A percentile compares a stretch with the other conserved stretches of the same genome.
Conservation (phyloP, 805 yeast species). For the Pichia pseudocactophila region DNA sequence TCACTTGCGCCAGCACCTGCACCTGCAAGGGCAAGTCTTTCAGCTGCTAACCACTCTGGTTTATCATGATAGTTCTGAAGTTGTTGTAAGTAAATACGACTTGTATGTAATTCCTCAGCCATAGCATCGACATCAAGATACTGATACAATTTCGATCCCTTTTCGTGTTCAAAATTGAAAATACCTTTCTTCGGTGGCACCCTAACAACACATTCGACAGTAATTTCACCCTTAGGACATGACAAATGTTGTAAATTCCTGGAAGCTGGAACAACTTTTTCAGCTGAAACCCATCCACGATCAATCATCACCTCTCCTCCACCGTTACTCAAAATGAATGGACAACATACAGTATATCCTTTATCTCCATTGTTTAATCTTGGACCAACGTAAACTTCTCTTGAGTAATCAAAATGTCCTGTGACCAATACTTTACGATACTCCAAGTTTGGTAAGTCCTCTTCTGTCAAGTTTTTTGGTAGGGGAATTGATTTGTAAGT, state of each 20-base stretch:
- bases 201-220: constrained; percentile 66
- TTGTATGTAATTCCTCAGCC: constrained; percentile 56
- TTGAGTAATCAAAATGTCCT: constrained; percentile 74
- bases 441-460: constrained; percentile 61
- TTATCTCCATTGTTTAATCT: constrained; percentile 60
- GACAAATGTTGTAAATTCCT: constrained; percentile 60
- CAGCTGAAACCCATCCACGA: constrained; percentile 86
- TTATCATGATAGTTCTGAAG: constrained; percentile 59
- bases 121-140: constrained; percentile 76
- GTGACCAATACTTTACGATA: constrained; percentile 68
- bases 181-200: constrained; percentile 54
- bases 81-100: constrained; percentile 72
- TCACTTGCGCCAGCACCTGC: constrained; percentile 1
- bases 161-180: constrained; percentile 60
- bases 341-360: constrained; percentile 78
- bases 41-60: constrained; percentile 33
- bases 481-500: constrained; percentile 64
- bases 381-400: constrained; percentile 91
- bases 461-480: constrained; percentile 59
- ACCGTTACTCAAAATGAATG: constrained; percentile 65
- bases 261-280: constrained; percentile 44
- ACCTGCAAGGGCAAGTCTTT: constrained; percentile 7
- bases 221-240: constrained; percentile 63
- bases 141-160: constrained; percentile 60
- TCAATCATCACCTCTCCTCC: constrained; percentile 74